phyloP scores from a whole-genome alignment of 345 rosid species.

The Eucalyptus guilfoylei region DNA sequence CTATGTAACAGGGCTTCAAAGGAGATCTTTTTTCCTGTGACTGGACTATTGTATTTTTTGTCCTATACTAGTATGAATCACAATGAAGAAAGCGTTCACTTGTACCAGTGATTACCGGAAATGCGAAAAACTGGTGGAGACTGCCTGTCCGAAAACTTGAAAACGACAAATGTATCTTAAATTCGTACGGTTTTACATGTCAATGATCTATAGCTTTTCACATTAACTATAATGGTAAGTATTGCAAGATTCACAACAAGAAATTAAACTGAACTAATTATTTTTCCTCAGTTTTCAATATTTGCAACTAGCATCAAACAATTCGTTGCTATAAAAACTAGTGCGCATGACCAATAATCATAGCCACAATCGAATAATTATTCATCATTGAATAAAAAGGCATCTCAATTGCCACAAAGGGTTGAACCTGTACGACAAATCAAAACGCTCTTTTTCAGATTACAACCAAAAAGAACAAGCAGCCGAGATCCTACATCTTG shows the following conservation, averaged over 20 bases:
- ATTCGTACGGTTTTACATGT: neutral
- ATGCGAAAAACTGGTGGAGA: neutral
- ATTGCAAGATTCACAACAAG: rapidly evolving
- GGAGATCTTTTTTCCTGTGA: neutral
- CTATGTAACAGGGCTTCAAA: neutral
- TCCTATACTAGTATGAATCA: neutral
- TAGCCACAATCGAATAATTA: too few relatives aligned
- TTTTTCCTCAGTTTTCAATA: too few relatives aligned
- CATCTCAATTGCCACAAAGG: rapidly evolving
- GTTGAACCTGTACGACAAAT: neutral
- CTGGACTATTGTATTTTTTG: neutral
- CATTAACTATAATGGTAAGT: neutral
- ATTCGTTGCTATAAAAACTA: too few relatives aligned
- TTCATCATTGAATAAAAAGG: too few relatives aligned
- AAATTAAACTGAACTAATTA: neutral
- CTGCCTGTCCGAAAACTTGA: neutral
- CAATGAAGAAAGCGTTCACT: too few relatives aligned
- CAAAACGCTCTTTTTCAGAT: neutral
- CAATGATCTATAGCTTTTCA: neutral
- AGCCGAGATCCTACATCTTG: neutral
- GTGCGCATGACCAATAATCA: too few relatives aligned
- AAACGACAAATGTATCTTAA: too few relatives aligned
- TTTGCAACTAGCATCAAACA: too few relatives aligned
- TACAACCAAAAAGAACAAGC: neutral
- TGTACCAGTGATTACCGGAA: neutral